phyloP scores from a whole-genome alignment of 106 monocot species.

The Vanilla planifolia region DNA sequence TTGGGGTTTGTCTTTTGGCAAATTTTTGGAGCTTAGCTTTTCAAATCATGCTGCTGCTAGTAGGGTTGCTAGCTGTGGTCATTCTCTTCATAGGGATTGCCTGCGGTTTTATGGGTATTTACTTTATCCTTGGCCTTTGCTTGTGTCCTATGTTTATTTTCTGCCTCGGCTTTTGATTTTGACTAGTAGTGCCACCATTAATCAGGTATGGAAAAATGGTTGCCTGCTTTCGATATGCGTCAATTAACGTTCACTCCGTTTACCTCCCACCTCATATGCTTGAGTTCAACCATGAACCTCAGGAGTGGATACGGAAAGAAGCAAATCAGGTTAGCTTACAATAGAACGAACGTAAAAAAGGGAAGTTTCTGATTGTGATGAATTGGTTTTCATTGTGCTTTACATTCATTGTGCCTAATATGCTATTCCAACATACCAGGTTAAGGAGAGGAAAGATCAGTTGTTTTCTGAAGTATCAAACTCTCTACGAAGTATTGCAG shows the following conservation, averaged over 20 bases:
- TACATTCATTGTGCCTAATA: conserved; percentile 1
- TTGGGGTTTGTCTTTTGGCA: conserved; percentile 81
- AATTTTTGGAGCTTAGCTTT: conserved; percentile 84
- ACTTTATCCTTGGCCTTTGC: conserved; percentile 1
- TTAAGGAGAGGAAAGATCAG: conserved; percentile 32
- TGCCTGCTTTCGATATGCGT: conserved; percentile 92
- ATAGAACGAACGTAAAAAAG: background rate
- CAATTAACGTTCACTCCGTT: conserved; percentile 75
- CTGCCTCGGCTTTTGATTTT: background rate
- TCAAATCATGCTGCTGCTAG: conserved; percentile 94
- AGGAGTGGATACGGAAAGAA: conserved; percentile 78
- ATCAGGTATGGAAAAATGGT: conserved; percentile 85
- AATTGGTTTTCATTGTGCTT: background rate
- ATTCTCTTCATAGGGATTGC: conserved; percentile 95
- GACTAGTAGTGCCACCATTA: conserved; percentile 4
- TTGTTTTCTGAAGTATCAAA: conserved; percentile 54
- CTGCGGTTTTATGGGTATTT: conserved; percentile 94
- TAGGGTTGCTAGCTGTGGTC: conserved; percentile 93
- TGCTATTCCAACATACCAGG: conserved; percentile 30
- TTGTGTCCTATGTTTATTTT: background rate
- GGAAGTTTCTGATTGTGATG: background rate
- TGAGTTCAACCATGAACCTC: conserved; percentile 49
- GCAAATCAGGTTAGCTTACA: conserved; percentile 55
- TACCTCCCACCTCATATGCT: conserved; percentile 75
- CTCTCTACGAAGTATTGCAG: conserved; percentile 33